Conservation (phyloP, 192 early-diverging fungal species). For the Cetraspora pellucida region DNA sequence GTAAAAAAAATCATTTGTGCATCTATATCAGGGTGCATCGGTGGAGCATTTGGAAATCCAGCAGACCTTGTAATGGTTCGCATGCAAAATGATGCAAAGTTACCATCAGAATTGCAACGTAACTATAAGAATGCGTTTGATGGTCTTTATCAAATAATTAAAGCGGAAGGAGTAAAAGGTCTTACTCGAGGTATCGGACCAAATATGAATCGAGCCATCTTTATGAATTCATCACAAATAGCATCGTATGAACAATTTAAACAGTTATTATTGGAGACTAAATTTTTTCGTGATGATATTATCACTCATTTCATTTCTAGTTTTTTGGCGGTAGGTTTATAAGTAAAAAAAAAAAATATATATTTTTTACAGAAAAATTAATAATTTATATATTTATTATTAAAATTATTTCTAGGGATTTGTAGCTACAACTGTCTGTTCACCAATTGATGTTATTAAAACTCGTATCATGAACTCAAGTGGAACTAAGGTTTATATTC, state of each 20-base stretch:
- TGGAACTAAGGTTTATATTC: conserved; percentile 41
- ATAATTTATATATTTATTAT: neutral
- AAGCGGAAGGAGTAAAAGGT: conserved; percentile 73
- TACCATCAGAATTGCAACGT: conserved; percentile 62
- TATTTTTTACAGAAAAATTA: conserved; percentile 21
- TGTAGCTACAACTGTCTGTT: conserved; percentile 74
- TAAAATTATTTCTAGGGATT: conserved; percentile 52
- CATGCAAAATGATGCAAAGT: conserved; percentile 79
- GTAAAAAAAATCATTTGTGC: conserved; percentile 50
- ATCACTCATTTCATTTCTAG: conserved; percentile 70
- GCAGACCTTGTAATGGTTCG: conserved; percentile 82
- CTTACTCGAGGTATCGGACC: conserved; percentile 91
- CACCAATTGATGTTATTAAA: conserved; percentile 83
- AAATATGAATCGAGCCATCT: conserved; percentile 87
- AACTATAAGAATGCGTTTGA: conserved; percentile 79
- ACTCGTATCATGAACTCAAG: conserved; percentile 82
- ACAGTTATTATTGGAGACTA: conserved; percentile 61
- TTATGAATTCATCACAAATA: conserved; percentile 76
- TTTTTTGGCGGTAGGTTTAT: conserved; percentile 63
- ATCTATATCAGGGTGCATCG: conserved; percentile 53
- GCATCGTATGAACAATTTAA: conserved; percentile 81
- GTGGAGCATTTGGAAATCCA: conserved; percentile 74
- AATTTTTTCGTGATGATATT: conserved; percentile 65
- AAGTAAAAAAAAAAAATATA: neutral
- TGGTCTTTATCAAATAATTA: conserved; percentile 72